Conservation (phyloP, 768 basidiomycete species). For the Tricholoma furcatifolium region DNA sequence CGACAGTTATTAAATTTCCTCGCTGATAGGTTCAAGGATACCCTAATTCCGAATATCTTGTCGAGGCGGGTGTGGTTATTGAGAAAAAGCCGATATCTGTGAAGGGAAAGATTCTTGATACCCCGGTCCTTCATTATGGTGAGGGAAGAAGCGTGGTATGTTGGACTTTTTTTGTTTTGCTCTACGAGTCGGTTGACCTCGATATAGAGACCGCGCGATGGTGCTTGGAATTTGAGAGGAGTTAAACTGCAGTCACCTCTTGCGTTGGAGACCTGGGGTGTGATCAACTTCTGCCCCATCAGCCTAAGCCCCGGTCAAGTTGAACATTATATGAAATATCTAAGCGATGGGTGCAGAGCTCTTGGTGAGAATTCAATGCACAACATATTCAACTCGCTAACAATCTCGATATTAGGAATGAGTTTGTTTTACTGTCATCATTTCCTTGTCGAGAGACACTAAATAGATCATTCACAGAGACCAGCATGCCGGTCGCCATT, state of each 20-base stretch:
- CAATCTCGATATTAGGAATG: slow-evolving; percentile 6
- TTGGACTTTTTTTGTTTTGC: background rate
- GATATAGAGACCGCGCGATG: slow-evolving; percentile 18
- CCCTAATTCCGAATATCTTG: slow-evolving; percentile 28
- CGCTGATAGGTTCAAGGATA: slow-evolving; percentile 16
- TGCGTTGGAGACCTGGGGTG: slow-evolving; percentile 19
- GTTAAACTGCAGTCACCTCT: slow-evolving; percentile 16
- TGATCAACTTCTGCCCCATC: slow-evolving; percentile 7
- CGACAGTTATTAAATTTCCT: background rate
- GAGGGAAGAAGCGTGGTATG: background rate
- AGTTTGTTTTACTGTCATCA: slow-evolving; percentile 1
- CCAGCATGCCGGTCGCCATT: background rate
- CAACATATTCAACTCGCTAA: background rate
- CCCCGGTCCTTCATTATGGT: slow-evolving; percentile 18
- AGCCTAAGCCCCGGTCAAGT: background rate
- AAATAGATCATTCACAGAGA: slow-evolving; percentile 1
- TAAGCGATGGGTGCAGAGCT: slow-evolving; percentile 2
- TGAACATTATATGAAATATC: slow-evolving; percentile 6
- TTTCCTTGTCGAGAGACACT: background rate
- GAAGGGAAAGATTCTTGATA: slow-evolving; percentile 20
- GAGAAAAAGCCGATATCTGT: slow-evolving; percentile 22
- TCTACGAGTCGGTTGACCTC: background rate
- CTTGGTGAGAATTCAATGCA: background rate
- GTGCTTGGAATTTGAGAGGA: slow-evolving; percentile 27
- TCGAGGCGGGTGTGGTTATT: slow-evolving; percentile 40